Conservation (phyloP, 805 yeast species). For the Candida piceae region DNA sequence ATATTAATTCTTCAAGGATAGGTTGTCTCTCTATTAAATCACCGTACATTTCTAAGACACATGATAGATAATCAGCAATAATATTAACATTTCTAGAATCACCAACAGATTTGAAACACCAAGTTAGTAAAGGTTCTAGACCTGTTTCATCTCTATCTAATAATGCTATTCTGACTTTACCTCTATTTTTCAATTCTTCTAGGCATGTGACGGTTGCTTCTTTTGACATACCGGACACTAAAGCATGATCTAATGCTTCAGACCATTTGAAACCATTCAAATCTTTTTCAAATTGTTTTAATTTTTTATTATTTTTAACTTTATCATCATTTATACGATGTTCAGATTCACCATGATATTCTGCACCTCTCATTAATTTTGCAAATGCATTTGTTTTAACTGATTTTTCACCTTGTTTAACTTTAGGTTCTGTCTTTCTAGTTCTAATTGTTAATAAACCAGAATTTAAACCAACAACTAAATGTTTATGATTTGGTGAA, state of each 20-base stretch:
- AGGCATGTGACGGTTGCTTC: slow-evolving; percentile 80
- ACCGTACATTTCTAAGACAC: slow-evolving; percentile 71
- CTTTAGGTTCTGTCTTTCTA: slow-evolving; percentile 62
- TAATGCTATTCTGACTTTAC: slow-evolving; percentile 80
- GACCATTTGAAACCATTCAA: slow-evolving; percentile 87
- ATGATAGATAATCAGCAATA: slow-evolving; percentile 64
- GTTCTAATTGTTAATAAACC: slow-evolving; percentile 89
- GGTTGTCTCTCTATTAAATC: slow-evolving; percentile 68
- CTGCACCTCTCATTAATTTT: slow-evolving; percentile 85
- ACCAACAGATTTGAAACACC: slow-evolving; percentile 73
- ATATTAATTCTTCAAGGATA: slow-evolving; percentile 67
- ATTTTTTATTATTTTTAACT: slow-evolving; percentile 46
- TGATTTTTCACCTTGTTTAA: slow-evolving; percentile 43
- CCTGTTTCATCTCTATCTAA: slow-evolving; percentile 75
- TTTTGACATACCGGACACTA: slow-evolving; percentile 69
- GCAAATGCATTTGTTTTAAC: slow-evolving; percentile 60
- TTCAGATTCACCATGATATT: slow-evolving; percentile 86
- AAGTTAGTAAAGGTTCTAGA: slow-evolving; percentile 78
- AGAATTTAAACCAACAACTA: slow-evolving; percentile 87
- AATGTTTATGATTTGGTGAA: slow-evolving; percentile 82
- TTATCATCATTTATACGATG: slow-evolving; percentile 62
- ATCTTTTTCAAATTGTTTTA: slow-evolving; percentile 77
- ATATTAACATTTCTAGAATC: slow-evolving; percentile 69
- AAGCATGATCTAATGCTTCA: slow-evolving; percentile 87
- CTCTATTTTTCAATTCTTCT: slow-evolving; percentile 81